Evolutionary conservation across 371 early-diverging fungal species (phyloP), one percentile per base, ranked within the genome.

Genomic region (Lichtheimia ornata): DNA sequence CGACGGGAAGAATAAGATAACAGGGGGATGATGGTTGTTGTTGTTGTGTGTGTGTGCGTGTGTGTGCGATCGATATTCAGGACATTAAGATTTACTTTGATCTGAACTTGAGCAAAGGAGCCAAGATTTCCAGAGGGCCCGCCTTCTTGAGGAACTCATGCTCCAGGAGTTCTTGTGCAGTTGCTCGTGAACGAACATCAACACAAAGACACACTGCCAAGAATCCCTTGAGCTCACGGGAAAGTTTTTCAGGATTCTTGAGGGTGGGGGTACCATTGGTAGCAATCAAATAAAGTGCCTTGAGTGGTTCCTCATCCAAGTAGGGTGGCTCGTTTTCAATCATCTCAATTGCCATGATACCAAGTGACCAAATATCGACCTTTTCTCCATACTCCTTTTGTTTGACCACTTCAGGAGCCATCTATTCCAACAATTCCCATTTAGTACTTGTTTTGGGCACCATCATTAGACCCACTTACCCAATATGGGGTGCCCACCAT

Each of bases 311-410:
- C 73, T 95, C 97, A 62, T 96, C 93, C 70, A 96, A 72, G 68
- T 97, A 98, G 61, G 99, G 99, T 17, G 97, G 97, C 72, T 95
- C 96, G 44, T 94, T 93, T 73, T 97, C 96, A 63, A 97, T 87
- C 95, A 99, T 95, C 81, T 99, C 98, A 73, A 97, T 97, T 1
- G 96, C 93, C 91, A 95, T 92, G 65, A 97, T 94, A 53, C 95
- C 94, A 52, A 93, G 69, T 3, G 94, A 93, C 97, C 97, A 97
- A 60, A 95, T 88, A 73, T 97, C 97, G 20, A 93, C 92, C 73
- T 90, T 91, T 60, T 84, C 84, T 18, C 93, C 94, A 69, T 97
- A 97, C 60, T 92, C 90, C 70, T 91, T 91, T 64, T 90, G 92
- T 72, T 84, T 92, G 64, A 97, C 94, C 0, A 95, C 92, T 70